phyloP scores from a whole-genome alignment of 2,329 filamentous ascomycete species.

The Myriosclerotinia duriaeana region DNA sequence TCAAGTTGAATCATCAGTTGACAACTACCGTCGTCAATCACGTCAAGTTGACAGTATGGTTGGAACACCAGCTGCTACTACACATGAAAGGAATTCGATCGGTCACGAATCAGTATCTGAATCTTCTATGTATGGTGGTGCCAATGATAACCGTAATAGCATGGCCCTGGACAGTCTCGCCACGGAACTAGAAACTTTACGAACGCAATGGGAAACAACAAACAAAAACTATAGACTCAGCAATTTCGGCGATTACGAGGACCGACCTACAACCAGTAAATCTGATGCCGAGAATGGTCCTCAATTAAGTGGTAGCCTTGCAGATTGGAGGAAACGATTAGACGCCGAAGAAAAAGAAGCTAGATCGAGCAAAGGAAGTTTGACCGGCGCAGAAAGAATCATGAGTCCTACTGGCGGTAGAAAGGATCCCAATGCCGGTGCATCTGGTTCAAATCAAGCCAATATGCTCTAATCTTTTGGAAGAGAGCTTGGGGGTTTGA shows the following conservation, averaged over 20 bases:
- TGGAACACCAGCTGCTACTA: conserved; percentile 41
- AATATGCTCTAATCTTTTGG: conserved; percentile 9
- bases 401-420: conserved; percentile 15
- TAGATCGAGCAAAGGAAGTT: not conserved
- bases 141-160: conserved; percentile 54
- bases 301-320: conserved; percentile 68
- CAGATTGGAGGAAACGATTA: conserved; percentile 77
- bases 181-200: conserved; percentile 84
- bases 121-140: conserved; percentile 49
- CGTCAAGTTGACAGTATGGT: conserved; percentile 55
- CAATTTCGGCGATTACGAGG: conserved; percentile 76
- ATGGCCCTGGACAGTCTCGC: conserved; percentile 86
- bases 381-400: conserved; percentile 12
- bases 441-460: conserved; percentile 10
- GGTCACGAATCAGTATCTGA: conserved; percentile 60
- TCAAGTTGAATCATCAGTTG: conserved; percentile 90
- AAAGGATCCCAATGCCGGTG: conserved; percentile 4
- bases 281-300: conserved; percentile 43
- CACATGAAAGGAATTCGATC: conserved; percentile 42
- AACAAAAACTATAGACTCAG: conserved; percentile 93
- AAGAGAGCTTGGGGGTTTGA: not conserved
- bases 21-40: conserved; percentile 84
- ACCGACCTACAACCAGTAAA: conserved; percentile 40
- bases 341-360: conserved; percentile 50
- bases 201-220: conserved; percentile 91